phyloP scores from a whole-genome alignment of 176 grass and related monocot species.

The Stipa capillata region DNA sequence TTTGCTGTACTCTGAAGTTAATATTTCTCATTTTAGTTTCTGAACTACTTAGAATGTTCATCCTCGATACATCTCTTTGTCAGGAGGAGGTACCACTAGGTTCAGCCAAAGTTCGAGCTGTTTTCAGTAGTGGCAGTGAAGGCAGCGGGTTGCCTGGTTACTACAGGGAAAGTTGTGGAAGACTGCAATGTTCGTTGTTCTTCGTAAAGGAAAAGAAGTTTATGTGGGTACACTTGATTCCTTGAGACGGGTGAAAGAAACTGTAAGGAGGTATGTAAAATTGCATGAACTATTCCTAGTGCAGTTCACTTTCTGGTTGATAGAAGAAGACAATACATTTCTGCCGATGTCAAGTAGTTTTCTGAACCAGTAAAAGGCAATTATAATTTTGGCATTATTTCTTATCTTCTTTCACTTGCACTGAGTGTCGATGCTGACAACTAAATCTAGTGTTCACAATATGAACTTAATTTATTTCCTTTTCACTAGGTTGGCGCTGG shows the following conservation, averaged over 20 bases:
- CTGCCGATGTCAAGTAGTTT: too few relatives aligned
- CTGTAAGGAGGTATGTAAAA: slow-evolving; percentile 80
- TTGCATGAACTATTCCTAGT: background rate
- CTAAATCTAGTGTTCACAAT: background rate
- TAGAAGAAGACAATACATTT: too few relatives aligned
- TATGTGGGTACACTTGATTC: slow-evolving; percentile 70
- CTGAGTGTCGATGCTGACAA: background rate
- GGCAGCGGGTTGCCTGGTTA: slow-evolving; percentile 89
- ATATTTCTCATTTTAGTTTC: background rate
- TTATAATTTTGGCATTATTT: background rate
- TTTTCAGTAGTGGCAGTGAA: slow-evolving; percentile 94
- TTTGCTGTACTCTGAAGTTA: background rate
- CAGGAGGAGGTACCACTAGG: slow-evolving; percentile 87
- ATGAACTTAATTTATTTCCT: background rate
- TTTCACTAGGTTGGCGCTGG: slow-evolving; percentile 54
- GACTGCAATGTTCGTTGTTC: slow-evolving; percentile 65
- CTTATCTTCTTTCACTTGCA: slow-evolving; percentile 2
- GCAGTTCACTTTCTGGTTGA: too few relatives aligned
- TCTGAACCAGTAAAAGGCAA: background rate
- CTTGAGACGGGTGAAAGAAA: slow-evolving; percentile 88
- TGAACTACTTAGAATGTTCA: background rate
- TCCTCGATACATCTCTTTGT: slow-evolving; percentile 12
- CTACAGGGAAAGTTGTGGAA: slow-evolving; percentile 69
- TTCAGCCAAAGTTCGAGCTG: slow-evolving; percentile 77
- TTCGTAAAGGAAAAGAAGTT: slow-evolving; percentile 68